Evolutionary conservation across 1,284 basidiomycete species (phyloP).

Genomic region (Melampsora occidentalis): DNA sequence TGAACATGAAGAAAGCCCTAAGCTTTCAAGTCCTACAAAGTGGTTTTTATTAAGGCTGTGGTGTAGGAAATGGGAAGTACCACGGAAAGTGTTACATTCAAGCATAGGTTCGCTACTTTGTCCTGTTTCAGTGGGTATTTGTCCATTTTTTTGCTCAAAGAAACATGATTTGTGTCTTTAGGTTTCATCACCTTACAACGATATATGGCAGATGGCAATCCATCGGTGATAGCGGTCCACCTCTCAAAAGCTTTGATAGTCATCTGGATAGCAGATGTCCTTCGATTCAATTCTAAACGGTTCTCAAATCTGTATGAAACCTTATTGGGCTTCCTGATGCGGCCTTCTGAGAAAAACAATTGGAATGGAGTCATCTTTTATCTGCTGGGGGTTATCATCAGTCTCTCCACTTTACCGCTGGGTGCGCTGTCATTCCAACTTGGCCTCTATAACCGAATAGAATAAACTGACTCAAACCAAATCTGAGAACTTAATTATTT

Average conservation of each 20-base stretch:
- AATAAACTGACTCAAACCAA: too few species aligned
- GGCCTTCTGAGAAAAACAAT: conserved; percentile 16
- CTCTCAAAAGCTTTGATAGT: conserved; percentile 6
- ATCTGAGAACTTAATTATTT: not conserved
- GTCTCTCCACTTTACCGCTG: conserved; percentile 21
- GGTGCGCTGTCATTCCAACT: conserved; percentile 7
- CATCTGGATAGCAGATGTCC: conserved; percentile 19
- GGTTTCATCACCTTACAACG: conserved; percentile 33
- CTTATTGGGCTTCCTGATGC: conserved; percentile 32
- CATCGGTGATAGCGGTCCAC: conserved; percentile 1
- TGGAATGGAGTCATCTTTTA: conserved; percentile 43
- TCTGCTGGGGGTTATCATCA: conserved; percentile 35
- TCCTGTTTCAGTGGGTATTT: too few species aligned
- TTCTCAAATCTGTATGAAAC: conserved; percentile 24
- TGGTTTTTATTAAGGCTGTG: not conserved
- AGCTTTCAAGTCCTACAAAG: not conserved
- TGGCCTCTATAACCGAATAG: too few species aligned
- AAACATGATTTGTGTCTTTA: not conserved
- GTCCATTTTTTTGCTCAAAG: not conserved
- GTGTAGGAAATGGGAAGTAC: conserved; percentile 35
- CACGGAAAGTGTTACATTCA: conserved; percentile 33
- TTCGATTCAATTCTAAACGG: conserved; percentile 8
- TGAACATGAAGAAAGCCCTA: not conserved
- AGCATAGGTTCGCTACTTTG: conserved; percentile 21
- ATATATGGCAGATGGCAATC: conserved; percentile 7